phyloP scores from a whole-genome alignment of 2,329 filamentous ascomycete species.

The Aspergillus unguis region DNA sequence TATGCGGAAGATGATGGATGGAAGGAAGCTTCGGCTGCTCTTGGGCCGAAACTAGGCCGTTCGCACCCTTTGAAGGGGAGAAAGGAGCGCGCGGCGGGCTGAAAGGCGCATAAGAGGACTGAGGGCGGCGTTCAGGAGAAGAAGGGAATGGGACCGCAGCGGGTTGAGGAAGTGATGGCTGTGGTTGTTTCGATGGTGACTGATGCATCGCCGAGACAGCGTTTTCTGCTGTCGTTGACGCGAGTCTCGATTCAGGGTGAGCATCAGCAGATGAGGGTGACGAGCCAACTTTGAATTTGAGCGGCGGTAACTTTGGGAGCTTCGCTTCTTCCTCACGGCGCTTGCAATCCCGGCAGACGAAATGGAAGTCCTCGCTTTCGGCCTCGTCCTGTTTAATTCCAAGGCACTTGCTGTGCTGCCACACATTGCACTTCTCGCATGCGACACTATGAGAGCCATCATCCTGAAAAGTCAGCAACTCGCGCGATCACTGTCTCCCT shows the following conservation, averaged over 20 bases:
- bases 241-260: conserved; percentile 18
- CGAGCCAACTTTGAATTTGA: conserved; percentile 56
- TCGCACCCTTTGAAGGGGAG: conserved; percentile 32
- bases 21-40: conserved; percentile 27
- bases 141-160: conserved; percentile 16
- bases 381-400: conserved; percentile 74
- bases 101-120: conserved; percentile 24
- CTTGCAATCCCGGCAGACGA: conserved; percentile 76
- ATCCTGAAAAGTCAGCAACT: conserved; percentile 52
- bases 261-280: conserved; percentile 37
- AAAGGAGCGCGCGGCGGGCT: conserved; percentile 30
- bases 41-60: conserved; percentile 27
- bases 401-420: conserved; percentile 94
- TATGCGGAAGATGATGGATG: conserved; percentile 28
- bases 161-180: conserved; percentile 13
- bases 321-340: conserved; percentile 62
- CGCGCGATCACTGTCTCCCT: not conserved
- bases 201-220: conserved; percentile 18
- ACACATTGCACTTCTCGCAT: conserved; percentile 90
- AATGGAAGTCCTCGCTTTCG: conserved; percentile 81
- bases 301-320: conserved; percentile 59
- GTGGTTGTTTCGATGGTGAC: conserved; percentile 20
- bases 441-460: conserved; percentile 92
- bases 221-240: conserved; percentile 27
- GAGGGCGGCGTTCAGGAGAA: conserved; percentile 32